Base-by-base conservation (phyloP, 768 basidiomycete genomes). In the Ramaria sp. region DNA sequence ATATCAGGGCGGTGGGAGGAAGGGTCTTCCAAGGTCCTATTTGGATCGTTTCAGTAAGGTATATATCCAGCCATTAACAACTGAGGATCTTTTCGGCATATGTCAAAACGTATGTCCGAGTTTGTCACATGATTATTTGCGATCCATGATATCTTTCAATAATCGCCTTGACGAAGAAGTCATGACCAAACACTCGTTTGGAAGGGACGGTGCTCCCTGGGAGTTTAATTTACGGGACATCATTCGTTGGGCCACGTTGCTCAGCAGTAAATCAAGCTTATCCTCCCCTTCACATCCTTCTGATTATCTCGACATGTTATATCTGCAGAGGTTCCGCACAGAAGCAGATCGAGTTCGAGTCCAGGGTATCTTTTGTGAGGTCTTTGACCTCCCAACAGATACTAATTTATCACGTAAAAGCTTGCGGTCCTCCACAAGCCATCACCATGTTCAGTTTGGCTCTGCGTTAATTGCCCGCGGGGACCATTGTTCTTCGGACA, bases 11-110 rank as follows among this genome's bases (percentile, higher is more conserved):
- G 94, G 96, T 52, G 94, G 95, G 15, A 81, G 96, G 36, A 99
- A 99, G 67, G 96, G 96, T 18, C 76, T 99, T 5, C 96, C 96
- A 0, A 95, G 90, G 64, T 98, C 96, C 0, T 99, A 96, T 70
- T 74, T 98, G 52, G 96, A 99, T 67, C 84, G 96, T 15, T 99
- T 99, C 70, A 97, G 91, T n/a, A 94, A 93, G 66, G 96, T 98
- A 38, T 92, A 92, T 64, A 71, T 97, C 44, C 83, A 93, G 61
- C 89, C 95, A 61, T 78, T 98, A 36, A 78, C 82, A 0, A 66
- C 83, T 0, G 69, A 76, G 30, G 96, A 99, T 67, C 73, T 96
- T 51, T 72, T 83, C 42, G 68, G 83, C 20, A 84, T 97, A 56
- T 94, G 87, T 61, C 77, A 73, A 32, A 78, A 82, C 50, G 73